Conservation (phyloP, 495 filamentous ascomycete genomes). For the Aspergillus biplanus region DNA sequence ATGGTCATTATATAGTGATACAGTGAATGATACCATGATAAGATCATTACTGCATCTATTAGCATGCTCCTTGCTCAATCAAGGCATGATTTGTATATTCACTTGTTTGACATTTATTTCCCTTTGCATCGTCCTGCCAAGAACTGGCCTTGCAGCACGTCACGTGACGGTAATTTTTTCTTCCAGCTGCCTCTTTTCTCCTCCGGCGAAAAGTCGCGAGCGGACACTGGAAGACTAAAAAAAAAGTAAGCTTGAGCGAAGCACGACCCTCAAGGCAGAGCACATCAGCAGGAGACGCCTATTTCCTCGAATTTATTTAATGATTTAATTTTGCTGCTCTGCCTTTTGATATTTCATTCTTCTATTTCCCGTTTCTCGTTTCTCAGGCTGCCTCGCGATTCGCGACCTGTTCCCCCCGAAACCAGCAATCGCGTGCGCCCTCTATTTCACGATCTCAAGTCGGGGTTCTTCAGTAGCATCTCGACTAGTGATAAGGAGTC, state of each 20-base stretch:
- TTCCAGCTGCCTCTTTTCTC: constrained; percentile 16
- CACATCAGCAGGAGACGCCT: constrained; percentile 19
- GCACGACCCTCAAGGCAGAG: constrained; percentile 23
- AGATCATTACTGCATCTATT: neutral
- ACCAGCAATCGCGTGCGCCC: constrained; percentile 21
- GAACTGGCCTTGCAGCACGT: constrained; percentile 21
- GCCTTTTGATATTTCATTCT: constrained; percentile 12
- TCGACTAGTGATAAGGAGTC: constrained; percentile 5
- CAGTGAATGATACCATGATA: neutral
- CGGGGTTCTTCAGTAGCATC: constrained; percentile 7
- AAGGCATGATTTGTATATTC: neutral
- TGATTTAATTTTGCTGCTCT: constrained; percentile 13
- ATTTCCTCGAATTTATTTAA: constrained; percentile 5
- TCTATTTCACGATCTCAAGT: neutral
- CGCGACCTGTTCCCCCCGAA: constrained; percentile 16
- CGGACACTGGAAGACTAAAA: constrained; percentile 18
- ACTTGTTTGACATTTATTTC: constrained; percentile 3
- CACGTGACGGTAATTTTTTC: constrained; percentile 32
- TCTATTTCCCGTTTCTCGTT: constrained; percentile 4
- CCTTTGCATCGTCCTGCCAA: constrained; percentile 21
- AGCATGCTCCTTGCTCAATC: neutral
- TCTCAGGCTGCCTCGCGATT: constrained; percentile 21
- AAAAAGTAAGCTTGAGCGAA: constrained; percentile 17
- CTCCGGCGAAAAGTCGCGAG: constrained; percentile 27
- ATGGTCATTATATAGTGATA: neutral